A percentile compares a stretch with the other conserved stretches of the same genome.
Conservation (phyloP, 2,329 filamentous ascomycete species). For the Helotiales sp. region DNA sequence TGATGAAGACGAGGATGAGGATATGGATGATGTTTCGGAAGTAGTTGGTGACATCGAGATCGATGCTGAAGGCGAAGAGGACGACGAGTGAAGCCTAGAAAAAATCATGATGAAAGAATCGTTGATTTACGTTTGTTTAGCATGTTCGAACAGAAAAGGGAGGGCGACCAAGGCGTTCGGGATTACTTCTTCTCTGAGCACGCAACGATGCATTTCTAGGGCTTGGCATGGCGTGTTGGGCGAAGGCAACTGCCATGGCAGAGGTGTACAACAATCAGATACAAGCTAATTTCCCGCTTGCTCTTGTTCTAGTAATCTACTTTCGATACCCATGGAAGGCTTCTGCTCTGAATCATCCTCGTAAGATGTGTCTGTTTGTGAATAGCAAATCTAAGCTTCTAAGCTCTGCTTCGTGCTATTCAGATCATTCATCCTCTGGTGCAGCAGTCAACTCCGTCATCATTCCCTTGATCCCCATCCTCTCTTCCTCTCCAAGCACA, state of each 20-base stretch:
- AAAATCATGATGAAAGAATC: too few relatives aligned
- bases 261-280: not conserved
- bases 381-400: too few relatives aligned
- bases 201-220: not conserved
- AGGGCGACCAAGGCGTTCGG: not conserved
- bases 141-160: not conserved
- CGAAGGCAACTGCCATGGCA: not conserved
- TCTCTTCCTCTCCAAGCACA: conserved; percentile 48
- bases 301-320: not conserved
- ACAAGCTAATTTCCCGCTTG: not conserved
- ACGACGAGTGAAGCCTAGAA: too few relatives aligned
- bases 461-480: conserved; percentile 48
- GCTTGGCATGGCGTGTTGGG: not conserved
- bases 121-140: not conserved
- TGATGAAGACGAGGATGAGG: conserved; percentile 27
- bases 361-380: not conserved
- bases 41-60: conserved; percentile 21
- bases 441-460: conserved; percentile 31
- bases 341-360: not conserved
- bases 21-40: conserved; percentile 36
- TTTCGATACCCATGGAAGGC: not conserved
- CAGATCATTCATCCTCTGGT: not conserved
- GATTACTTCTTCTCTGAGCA: not conserved
- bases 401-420: too few relatives aligned
- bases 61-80: conserved; percentile 30